A percentile compares a stretch with the other conserved stretches of the same genome.
phyloP scores from a whole-genome alignment of 768 basidiomycete genomes.

The Favolaschia claudopus region DNA sequence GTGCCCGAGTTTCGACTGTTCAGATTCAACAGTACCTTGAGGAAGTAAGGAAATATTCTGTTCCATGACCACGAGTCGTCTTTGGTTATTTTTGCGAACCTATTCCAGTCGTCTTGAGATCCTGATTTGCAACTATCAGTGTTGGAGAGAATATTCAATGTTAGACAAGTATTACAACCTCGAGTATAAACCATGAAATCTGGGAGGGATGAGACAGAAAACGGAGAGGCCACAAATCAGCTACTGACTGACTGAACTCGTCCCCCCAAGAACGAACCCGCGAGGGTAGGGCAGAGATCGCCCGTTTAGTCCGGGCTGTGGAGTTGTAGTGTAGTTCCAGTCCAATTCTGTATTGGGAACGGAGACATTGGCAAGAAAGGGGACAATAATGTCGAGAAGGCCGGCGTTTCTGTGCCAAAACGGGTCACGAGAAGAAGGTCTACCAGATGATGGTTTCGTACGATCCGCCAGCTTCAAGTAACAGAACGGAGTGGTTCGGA shows the following conservation, averaged over 20 bases:
- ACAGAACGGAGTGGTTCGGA: slow-evolving; percentile 25
- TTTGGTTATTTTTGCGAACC: no score
- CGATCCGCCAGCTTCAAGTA: slow-evolving; percentile 35
- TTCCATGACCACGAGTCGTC: no score
- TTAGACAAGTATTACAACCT: no score
- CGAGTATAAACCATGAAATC: no score
- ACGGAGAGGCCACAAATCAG: no score
- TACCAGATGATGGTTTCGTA: background rate
- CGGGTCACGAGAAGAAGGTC: background rate
- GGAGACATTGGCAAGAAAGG: background rate
- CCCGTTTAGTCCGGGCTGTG: background rate
- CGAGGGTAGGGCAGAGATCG: background rate
- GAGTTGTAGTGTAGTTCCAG: background rate
- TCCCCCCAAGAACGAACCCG: background rate
- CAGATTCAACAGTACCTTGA: no score
- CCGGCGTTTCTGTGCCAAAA: background rate
- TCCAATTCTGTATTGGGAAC: background rate
- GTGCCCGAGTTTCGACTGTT: no score
- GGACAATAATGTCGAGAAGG: background rate
- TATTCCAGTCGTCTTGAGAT: no score
- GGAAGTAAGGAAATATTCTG: no score
- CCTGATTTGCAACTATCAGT: no score
- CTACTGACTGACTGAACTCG: slow-evolving; percentile 3
- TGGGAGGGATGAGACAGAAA: no score
- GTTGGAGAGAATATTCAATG: no score